Evolutionary conservation across 164 flowering plant genomes (phyloP).

Genomic region (Tinospora cordifolia): DNA sequence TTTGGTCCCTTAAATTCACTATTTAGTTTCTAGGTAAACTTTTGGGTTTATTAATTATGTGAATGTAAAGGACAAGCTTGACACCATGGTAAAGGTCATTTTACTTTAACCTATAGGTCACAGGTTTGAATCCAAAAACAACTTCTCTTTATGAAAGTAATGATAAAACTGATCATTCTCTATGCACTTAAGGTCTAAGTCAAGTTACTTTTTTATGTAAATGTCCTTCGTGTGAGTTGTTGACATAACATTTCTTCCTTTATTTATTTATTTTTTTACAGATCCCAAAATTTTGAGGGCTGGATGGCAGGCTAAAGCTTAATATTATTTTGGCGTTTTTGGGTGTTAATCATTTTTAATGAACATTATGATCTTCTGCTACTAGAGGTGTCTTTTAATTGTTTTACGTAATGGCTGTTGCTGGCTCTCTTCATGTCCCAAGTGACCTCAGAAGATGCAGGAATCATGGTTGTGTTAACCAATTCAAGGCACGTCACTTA

Average conservation of each 20-base stretch:
- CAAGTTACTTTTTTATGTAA: not conserved
- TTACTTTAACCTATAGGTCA: too few relatives aligned
- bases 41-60: too few relatives aligned
- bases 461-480: slow-evolving; percentile 18
- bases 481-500: slow-evolving; percentile 30
- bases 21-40: too few relatives aligned
- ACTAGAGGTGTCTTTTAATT: slow-evolving; percentile 7
- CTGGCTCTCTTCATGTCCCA: slow-evolving; percentile 47
- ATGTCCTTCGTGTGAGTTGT: not conserved
- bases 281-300: slow-evolving; percentile 10
- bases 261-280: slow-evolving; percentile 5
- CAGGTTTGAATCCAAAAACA: too few relatives aligned
- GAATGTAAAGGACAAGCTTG: too few relatives aligned
- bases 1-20: too few relatives aligned
- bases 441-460: slow-evolving; percentile 35
- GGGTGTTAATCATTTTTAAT: not conserved
- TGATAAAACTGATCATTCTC: too few relatives aligned
- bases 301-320: not conserved
- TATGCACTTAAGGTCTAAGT: not conserved
- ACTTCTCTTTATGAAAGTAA: too few relatives aligned
- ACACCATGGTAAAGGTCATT: too few relatives aligned
- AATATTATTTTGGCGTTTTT: not conserved
- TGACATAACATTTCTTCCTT: not conserved
- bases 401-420: slow-evolving; percentile 32
- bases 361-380: slow-evolving; percentile 14